Percentiles rank a stretch among this genome's conserved stretches.
Conservation (phyloP, 2,329 filamentous ascomycete genomes). For the Chrysoporthe austroafricana region DNA sequence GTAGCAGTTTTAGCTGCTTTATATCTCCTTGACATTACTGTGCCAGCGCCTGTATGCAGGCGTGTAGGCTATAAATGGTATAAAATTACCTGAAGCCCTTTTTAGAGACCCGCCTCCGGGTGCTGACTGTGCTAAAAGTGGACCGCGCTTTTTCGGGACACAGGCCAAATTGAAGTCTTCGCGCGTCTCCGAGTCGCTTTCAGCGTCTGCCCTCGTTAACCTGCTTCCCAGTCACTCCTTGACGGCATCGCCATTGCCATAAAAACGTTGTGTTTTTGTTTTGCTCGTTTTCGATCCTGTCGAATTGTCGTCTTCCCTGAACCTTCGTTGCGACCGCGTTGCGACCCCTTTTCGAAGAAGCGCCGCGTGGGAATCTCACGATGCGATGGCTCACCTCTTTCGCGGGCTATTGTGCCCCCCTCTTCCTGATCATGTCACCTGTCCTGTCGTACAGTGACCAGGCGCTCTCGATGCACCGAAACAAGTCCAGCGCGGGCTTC, state of each 20-base stretch:
- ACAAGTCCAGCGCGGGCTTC: slow-evolving; percentile 68
- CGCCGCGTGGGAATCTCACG: slow-evolving; percentile 12
- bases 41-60: too few species aligned
- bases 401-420: slow-evolving; percentile 61
- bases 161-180: slow-evolving; percentile 3
- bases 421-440: slow-evolving; percentile 67
- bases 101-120: not conserved
- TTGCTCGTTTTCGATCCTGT: not conserved
- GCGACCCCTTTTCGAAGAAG: slow-evolving; percentile 1
- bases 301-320: not conserved
- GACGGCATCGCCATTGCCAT: not conserved
- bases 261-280: not conserved
- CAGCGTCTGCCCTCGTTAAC: not conserved
- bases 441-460: slow-evolving; percentile 69
- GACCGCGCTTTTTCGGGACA: not conserved
- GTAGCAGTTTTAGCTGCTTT: too few species aligned
- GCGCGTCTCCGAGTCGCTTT: not conserved
- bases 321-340: slow-evolving; percentile 1
- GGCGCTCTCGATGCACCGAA: slow-evolving; percentile 66
- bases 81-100: not conserved
- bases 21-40: too few species aligned
- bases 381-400: slow-evolving; percentile 53
- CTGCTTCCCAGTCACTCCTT: not conserved
- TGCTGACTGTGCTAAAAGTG: slow-evolving; percentile 8
- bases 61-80: too few species aligned